A percentile compares a stretch with the other conserved stretches of the same genome.
These are phyloP conservation scores for Talaromyces trachyspermus DNA, from an alignment of 495 filamentous ascomycete species.

Conservation along the genomic window DNA sequence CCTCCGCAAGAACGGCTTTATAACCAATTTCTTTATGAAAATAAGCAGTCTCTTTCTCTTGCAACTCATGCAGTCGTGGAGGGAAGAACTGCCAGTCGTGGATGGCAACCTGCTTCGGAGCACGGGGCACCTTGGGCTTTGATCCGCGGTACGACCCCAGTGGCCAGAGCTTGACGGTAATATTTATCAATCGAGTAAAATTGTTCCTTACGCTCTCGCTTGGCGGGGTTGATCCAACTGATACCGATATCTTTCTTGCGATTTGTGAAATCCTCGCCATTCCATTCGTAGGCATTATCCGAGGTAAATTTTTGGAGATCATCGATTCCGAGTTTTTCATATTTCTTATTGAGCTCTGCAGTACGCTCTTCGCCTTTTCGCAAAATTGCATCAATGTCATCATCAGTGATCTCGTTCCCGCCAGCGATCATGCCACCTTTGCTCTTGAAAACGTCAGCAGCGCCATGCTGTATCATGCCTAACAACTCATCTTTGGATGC, in stretches of 20 bases:
- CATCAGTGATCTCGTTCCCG: constrained; percentile 62
- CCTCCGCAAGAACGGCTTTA: constrained; percentile 79
- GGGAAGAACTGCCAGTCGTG: constrained; percentile 99
- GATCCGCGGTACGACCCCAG: constrained; percentile 78
- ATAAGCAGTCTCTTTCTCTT: constrained; percentile 92
- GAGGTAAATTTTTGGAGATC: constrained; percentile 97
- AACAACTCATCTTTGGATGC: constrained; percentile 94
- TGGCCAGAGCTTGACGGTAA: constrained; percentile 85
- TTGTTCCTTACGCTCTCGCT: constrained; percentile 97
- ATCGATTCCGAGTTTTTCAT: constrained; percentile 96
- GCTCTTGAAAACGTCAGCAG: constrained; percentile 80
- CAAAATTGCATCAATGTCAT: constrained; percentile 85
- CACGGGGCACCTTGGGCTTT: constrained; percentile 91
- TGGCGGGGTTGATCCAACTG: constrained; percentile 97
- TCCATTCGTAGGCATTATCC: constrained; percentile 97
- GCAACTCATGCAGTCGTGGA: constrained; percentile 69
- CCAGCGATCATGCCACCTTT: constrained; percentile 51
- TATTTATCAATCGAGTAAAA: constrained; percentile 99
- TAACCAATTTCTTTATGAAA: constrained; percentile 94
- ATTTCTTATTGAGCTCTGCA: constrained; percentile 80
- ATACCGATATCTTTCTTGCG: constrained; percentile 91
- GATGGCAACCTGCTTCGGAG: constrained; percentile 84
- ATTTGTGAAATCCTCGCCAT: constrained; percentile 85
- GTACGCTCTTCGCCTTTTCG: constrained; percentile 84
- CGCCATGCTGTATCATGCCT: constrained; percentile 97